These are phyloP conservation scores for Tulasnella sp. DNA, from an alignment of 768 basidiomycete genomes.

Conservation along the genomic window DNA sequence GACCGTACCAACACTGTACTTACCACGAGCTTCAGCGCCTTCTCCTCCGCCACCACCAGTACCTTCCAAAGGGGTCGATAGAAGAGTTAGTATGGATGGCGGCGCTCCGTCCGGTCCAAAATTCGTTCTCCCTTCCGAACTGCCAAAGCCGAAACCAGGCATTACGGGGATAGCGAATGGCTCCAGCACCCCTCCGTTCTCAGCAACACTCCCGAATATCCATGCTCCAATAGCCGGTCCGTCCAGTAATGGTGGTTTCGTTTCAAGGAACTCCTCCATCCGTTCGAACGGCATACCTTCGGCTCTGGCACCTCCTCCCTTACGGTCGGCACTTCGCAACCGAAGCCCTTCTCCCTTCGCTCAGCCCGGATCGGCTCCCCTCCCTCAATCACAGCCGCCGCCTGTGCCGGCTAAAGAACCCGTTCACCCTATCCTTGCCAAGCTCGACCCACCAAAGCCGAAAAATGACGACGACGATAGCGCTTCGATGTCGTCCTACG, in stretches of 20 bases:
- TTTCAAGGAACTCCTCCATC: conserved; percentile 12
- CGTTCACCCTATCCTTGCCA: no score
- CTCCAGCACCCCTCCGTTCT: background rate
- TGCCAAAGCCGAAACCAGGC: background rate
- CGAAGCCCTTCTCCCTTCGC: no score
- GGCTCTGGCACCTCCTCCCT: no score
- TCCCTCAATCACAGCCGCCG: no score
- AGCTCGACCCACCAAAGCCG: no score
- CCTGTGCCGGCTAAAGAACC: no score
- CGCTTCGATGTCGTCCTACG: no score
- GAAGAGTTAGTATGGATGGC: background rate
- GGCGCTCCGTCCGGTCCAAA: background rate
- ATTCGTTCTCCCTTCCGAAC: background rate
- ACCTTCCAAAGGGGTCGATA: background rate
- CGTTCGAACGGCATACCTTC: no score
- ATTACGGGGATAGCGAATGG: background rate
- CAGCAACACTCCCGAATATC: background rate
- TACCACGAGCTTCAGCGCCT: background rate
- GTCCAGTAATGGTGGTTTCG: background rate
- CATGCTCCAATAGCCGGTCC: background rate
- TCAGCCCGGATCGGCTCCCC: no score
- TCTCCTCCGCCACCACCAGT: background rate
- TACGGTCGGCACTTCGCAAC: no score
- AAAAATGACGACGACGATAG: no score
- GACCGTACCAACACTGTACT: background rate